Base-by-base conservation (phyloP, 1,139 yeast genomes). In the Taphrina confusa region DNA sequence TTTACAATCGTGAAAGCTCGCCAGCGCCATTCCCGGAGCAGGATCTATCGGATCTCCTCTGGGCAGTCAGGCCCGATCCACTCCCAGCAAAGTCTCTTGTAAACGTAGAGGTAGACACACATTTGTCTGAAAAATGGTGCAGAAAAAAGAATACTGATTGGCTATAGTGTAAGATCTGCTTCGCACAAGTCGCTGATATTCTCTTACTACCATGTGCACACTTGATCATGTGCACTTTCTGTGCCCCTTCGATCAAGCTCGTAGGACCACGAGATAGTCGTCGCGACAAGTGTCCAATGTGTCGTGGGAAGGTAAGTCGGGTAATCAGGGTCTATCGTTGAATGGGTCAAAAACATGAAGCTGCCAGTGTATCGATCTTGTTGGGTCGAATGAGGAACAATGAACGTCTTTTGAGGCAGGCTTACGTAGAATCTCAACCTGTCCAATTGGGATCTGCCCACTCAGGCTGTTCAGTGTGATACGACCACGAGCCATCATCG, bases 381-480 rank as follows among this genome's bases (percentile, higher is more conserved):
- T n/a, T n/a, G n/a, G n/a, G n/a, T n/a, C n/a, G n/a, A n/a, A n/a
- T n/a, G n/a, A n/a, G n/a, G n/a, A n/a, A n/a, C n/a, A n/a, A n/a
- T n/a, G n/a, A n/a, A n/a, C n/a, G n/a, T n/a, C n/a, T n/a, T n/a
- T n/a, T n/a, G n/a, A n/a, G n/a, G n/a, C n/a, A n/a, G n/a, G n/a
- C n/a, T n/a, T n/a, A n/a, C n/a, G n/a, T n/a, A n/a, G n/a, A n/a
- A n/a, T n/a, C n/a, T 30, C 30, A 47, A 3, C 58, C 50, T 6
- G 27, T n/a, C 58, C 58, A 54, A 20, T 44, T 36, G 22, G 14
- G 28, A 25, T 33, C 33, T 12, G 96, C 96, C 98, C 98, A 92
- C 9, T 82, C 85, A 0, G 98, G 98, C 60, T 83, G 79, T 12
- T 81, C 82, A 0, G 97, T 90, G 61, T 82, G 78, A 72, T 87